Conservation (phyloP, 805 yeast genomes). For the Monosporozyma aquatica region DNA sequence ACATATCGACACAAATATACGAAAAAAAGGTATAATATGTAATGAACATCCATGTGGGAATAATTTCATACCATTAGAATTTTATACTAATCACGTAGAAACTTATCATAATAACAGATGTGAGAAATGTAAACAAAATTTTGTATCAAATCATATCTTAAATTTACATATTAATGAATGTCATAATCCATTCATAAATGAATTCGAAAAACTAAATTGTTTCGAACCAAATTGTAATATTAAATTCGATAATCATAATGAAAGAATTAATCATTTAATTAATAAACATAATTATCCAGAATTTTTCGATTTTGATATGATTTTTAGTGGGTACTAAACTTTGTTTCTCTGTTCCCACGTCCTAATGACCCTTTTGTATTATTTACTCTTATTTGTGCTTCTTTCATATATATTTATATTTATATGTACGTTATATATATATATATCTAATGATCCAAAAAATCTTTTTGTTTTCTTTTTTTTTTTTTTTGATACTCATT, state of each 20-base stretch:
- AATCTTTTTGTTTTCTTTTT: too few relatives aligned
- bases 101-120: conserved; percentile 27
- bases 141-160: conserved; percentile 37
- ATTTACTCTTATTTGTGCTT: background rate
- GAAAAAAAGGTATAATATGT: conserved; percentile 7
- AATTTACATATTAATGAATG: conserved; percentile 43
- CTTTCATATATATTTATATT: background rate
- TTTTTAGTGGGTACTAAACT: conserved; percentile 14
- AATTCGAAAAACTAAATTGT: conserved; percentile 31
- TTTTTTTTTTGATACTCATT: too few relatives aligned
- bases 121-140: conserved; percentile 31
- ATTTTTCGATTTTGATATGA: conserved; percentile 11
- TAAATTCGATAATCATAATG: conserved; percentile 32
- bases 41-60: conserved; percentile 13
- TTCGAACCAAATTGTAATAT: conserved; percentile 36
- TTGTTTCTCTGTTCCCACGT: background rate
- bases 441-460: too few relatives aligned
- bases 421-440: background rate
- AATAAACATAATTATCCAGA: conserved; percentile 35
- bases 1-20: too few relatives aligned
- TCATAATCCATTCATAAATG: conserved; percentile 42
- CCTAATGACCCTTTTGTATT: background rate
- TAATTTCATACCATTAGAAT: conserved; percentile 11
- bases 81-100: conserved; percentile 11
- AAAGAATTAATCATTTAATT: conserved; percentile 41